Conservation (phyloP, 2,329 filamentous ascomycete species). For the Talaromyces marneffei region DNA sequence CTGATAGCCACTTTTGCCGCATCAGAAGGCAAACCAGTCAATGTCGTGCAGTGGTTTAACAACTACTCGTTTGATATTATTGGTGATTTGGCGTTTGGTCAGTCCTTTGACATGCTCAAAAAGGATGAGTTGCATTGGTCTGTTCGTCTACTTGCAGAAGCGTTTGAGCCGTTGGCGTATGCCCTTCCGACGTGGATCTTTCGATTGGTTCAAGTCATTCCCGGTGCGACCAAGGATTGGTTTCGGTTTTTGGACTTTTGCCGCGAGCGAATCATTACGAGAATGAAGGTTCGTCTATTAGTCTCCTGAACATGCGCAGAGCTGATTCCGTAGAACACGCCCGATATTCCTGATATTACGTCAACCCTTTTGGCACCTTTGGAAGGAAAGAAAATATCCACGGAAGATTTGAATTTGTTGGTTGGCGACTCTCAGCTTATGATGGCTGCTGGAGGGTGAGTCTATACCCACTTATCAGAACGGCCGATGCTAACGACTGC, state of each 20-base stretch:
- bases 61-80: constrained; percentile 44
- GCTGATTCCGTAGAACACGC: constrained; percentile 4
- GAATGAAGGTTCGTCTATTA: constrained; percentile 21
- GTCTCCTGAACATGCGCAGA: background rate
- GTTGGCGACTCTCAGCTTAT: constrained; percentile 26
- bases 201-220: constrained; percentile 27
- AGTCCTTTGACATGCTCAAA: constrained; percentile 21
- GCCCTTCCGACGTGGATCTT: constrained; percentile 30
- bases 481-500: constrained; percentile 12
- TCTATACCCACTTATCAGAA: constrained; percentile 11
- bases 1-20: constrained; percentile 27
- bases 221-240: constrained; percentile 28
- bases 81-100: constrained; percentile 41
- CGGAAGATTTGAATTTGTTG: constrained; percentile 21
- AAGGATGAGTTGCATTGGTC: constrained; percentile 19
- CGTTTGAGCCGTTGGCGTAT: constrained; percentile 20
- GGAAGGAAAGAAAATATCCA: constrained; percentile 14
- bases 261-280: constrained; percentile 25
- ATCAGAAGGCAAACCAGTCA: constrained; percentile 26
- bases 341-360: constrained; percentile 23
- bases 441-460: constrained; percentile 24
- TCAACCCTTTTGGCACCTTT: constrained; percentile 22
- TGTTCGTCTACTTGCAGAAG: constrained; percentile 32
- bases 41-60: constrained; percentile 38
- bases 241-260: constrained; percentile 34